Evolutionary conservation across 371 early-diverging fungal species (phyloP).

Genomic region (Rhizopus arrhizus): DNA sequence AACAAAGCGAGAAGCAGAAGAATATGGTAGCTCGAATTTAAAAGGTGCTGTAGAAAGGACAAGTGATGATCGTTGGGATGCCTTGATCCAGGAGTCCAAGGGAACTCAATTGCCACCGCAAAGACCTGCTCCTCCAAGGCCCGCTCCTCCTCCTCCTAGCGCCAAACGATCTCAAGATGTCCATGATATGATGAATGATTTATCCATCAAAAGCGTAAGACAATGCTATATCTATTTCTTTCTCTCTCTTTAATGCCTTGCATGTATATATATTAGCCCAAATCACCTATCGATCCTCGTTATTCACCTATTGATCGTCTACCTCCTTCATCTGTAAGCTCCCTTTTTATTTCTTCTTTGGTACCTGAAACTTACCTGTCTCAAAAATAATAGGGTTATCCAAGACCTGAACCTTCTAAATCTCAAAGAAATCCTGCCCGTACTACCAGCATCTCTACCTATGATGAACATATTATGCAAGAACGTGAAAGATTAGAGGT

Average conservation of each 20-base stretch:
- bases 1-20: slow-evolving; percentile 56
- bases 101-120: neutral
- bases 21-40: slow-evolving; percentile 44
- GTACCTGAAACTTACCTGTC: neutral
- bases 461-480: slow-evolving; percentile 40
- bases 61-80: slow-evolving; percentile 52
- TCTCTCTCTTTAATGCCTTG: neutral
- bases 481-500: slow-evolving; percentile 32
- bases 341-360: neutral
- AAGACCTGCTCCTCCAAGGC: slow-evolving; percentile 28
- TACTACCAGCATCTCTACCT: slow-evolving; percentile 28
- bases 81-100: slow-evolving; percentile 32
- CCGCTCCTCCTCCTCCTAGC: slow-evolving; percentile 32
- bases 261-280: slow-evolving; percentile 10
- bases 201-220: slow-evolving; percentile 27
- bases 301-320: slow-evolving; percentile 16
- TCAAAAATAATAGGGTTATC: neutral
- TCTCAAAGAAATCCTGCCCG: slow-evolving; percentile 22
- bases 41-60: slow-evolving; percentile 46
- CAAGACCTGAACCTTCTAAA: neutral
- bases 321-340: slow-evolving; percentile 34
- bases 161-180: slow-evolving; percentile 13
- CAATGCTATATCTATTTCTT: neutral
- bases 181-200: slow-evolving; percentile 38
- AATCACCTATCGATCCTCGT: slow-evolving; percentile 24